A percentile compares a stretch with the other conserved stretches of the same genome.
These are phyloP conservation scores for Coriolopsis trogii DNA, from an alignment of 1,284 basidiomycete species.

Conservation along the genomic window DNA sequence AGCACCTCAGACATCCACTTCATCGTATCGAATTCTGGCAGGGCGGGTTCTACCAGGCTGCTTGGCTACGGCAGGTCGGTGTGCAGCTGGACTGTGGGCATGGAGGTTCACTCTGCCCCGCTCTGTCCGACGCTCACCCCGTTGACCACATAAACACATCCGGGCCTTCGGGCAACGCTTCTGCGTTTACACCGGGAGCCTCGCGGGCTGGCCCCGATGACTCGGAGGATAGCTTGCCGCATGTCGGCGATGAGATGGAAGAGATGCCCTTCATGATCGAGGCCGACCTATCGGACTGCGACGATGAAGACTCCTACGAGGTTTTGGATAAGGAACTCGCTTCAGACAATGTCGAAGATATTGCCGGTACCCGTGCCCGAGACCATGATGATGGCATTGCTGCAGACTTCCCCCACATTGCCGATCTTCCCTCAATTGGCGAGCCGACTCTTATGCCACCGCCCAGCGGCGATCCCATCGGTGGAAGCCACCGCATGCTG, in stretches of 20 bases:
- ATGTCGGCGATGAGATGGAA: background rate
- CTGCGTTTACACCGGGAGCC: background rate
- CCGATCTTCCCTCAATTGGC: background rate
- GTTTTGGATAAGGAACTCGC: background rate
- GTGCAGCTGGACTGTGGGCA: conserved; percentile 1
- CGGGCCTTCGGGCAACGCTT: background rate
- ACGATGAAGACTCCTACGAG: background rate
- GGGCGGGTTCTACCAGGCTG: background rate
- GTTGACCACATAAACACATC: background rate
- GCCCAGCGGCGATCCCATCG: background rate
- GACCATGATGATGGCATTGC: background rate
- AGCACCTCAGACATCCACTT: background rate
- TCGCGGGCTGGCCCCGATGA: background rate
- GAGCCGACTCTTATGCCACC: background rate
- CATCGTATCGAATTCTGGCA: conserved; percentile 1
- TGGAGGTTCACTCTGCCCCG: background rate
- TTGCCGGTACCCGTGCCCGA: background rate
- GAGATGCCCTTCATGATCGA: background rate
- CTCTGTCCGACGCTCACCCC: no score
- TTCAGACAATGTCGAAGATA: no score
- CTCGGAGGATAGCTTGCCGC: background rate
- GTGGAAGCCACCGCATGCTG: background rate
- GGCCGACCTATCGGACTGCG: background rate
- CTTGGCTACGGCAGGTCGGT: background rate
- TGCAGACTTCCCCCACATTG: background rate